phyloP scores from a whole-genome alignment of 2,329 filamentous ascomycete genomes.

The Verticillium zaregamsianum region DNA sequence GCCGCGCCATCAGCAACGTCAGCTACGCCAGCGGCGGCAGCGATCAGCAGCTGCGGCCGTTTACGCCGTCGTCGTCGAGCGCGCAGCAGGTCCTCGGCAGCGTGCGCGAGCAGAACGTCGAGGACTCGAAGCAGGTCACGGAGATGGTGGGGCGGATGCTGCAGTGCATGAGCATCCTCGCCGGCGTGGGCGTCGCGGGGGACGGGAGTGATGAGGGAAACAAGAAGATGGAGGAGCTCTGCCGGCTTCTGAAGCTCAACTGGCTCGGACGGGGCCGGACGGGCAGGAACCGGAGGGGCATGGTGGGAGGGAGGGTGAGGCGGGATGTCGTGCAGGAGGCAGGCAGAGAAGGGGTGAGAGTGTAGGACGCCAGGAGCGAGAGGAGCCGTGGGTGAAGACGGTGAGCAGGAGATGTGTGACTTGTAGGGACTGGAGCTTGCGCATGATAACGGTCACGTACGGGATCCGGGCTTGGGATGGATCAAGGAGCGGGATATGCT shows the following conservation, averaged over 20 bases:
- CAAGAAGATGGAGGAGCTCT: slow-evolving; percentile 76
- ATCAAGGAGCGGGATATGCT: not conserved
- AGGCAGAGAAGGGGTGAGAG: slow-evolving; percentile 27
- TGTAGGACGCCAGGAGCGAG: slow-evolving; percentile 19
- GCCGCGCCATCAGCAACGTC: slow-evolving; percentile 83
- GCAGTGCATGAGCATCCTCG: slow-evolving; percentile 90
- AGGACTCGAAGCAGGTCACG: slow-evolving; percentile 75
- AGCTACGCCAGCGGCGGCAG: slow-evolving; percentile 55
- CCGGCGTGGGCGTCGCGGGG: slow-evolving; percentile 49
- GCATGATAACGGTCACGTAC: not conserved
- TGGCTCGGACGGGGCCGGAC: slow-evolving; percentile 91
- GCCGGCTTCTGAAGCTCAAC: slow-evolving; percentile 87
- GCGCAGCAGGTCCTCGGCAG: slow-evolving; percentile 26
- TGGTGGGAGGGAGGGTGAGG: slow-evolving; percentile 66
- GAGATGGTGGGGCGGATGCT: slow-evolving; percentile 94
- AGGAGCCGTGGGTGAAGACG: slow-evolving; percentile 9
- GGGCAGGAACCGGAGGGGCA: slow-evolving; percentile 82
- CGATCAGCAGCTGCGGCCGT: slow-evolving; percentile 43
- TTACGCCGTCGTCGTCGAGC: slow-evolving; percentile 39
- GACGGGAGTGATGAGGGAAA: slow-evolving; percentile 67
- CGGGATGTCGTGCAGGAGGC: slow-evolving; percentile 28
- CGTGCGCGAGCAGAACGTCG: slow-evolving; percentile 54
- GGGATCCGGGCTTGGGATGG: not conserved
- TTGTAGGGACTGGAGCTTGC: not conserved
- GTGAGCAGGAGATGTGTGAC: not conserved